Base-by-base conservation (phyloP, 2,329 filamentous ascomycete genomes). In the Talaromyces sp. region DNA sequence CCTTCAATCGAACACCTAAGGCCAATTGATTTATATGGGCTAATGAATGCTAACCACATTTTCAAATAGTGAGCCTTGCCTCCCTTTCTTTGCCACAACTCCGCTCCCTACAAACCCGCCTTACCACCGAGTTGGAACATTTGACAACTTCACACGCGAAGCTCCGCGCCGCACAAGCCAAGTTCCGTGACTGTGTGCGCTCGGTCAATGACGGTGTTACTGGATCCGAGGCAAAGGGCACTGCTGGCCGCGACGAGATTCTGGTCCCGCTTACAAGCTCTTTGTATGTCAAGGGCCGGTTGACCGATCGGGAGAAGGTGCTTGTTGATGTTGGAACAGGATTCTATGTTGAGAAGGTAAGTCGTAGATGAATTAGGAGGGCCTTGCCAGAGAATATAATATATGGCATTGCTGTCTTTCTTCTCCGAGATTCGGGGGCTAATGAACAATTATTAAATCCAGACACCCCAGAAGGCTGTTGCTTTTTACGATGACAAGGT, bases 211-310 rank as follows among this genome's bases (percentile, higher is more conserved):
- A 78, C 19, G 86, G 85, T 1, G 75, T 86, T 1, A 60, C 66
- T 22, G 72, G 69, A 24, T 66, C 68, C 16, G 63, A 69, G 63
- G 70, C 68, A 60, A 68, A 62, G 56, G 64, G 64, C 10, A 70
- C 63, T n/a, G 60, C 63, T 43, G 70, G 65, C n/a, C 64, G 62
- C 6, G 67, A 72, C 43, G 70, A 73, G 47, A 88, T 97, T 43
- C 83, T 99, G 17, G 91, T 99, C n/a, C 94, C 95, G 0, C 77
- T 99, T 57, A 99, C 94, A 11, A 94, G 90, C 65, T 97, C 92
- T 1, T 82, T 99, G 27, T 99, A 99, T 74, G 93, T 99, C 14
- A 88, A 89, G 22, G 95, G 93, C 29, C 86, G 83, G 35, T 80
- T 97, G 36, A 82, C 88, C 41, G 84, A 87, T 71, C 82, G 87